Percentiles rank a stretch among this genome's conserved stretches.
phyloP scores from a whole-genome alignment of 2,329 filamentous ascomycete species.

The Eutypa lata region DNA sequence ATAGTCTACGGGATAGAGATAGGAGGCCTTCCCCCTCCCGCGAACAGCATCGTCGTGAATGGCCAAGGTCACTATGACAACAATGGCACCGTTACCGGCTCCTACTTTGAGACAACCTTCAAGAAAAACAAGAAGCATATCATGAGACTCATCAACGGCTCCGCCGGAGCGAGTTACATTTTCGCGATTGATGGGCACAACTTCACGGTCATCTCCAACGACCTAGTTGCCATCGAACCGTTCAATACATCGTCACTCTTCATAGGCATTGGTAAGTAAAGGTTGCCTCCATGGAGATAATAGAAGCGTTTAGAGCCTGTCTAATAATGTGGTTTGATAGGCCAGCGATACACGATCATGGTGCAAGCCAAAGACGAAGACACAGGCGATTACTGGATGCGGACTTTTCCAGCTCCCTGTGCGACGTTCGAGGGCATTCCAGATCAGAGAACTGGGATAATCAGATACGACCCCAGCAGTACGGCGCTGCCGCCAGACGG shows the following conservation, averaged over 20 bases:
- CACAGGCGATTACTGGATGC: constrained; percentile 23
- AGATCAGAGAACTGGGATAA: constrained; percentile 20
- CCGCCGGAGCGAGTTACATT: constrained; percentile 39
- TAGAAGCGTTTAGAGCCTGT: too few relatives aligned
- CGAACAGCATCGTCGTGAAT: constrained; percentile 33
- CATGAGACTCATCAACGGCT: constrained; percentile 43
- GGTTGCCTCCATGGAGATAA: too few relatives aligned
- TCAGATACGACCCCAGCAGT: constrained; percentile 20
- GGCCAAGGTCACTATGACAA: constrained; percentile 26
- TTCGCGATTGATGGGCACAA: constrained; percentile 46
- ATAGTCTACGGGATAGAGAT: constrained; percentile 16
- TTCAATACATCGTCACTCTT: constrained; percentile 44
- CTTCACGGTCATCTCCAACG: constrained; percentile 44
- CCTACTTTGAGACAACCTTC: constrained; percentile 26
- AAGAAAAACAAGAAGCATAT: constrained; percentile 37
- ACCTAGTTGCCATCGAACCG: constrained; percentile 46
- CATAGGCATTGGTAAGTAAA: constrained; percentile 37
- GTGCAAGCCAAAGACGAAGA: constrained; percentile 18
- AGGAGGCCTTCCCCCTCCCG: not conserved
- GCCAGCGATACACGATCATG: constrained; percentile 25
- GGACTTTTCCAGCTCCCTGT: constrained; percentile 19
- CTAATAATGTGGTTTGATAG: constrained; percentile 36
- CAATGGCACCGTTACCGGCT: constrained; percentile 12
- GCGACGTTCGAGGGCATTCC: constrained; percentile 5
- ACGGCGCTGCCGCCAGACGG: constrained; percentile 27